phyloP scores from a whole-genome alignment of 2,329 filamentous ascomycete genomes.

The Colletotrichum lentis region DNA sequence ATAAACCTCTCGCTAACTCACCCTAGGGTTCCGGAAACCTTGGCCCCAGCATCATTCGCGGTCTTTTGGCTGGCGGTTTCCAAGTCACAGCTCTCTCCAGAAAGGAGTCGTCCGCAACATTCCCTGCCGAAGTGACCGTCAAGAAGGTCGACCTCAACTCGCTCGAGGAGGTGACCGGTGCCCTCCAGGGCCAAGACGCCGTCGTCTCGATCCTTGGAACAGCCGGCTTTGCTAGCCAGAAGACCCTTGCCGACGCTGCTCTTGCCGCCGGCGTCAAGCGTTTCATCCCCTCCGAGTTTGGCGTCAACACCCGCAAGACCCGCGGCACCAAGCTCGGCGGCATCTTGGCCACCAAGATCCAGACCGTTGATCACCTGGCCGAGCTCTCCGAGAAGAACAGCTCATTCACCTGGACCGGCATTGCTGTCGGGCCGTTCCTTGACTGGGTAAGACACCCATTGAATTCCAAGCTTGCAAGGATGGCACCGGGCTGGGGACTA shows the following conservation, averaged over 20 bases:
- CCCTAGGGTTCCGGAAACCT: conserved; percentile 47
- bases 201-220: conserved; percentile 60
- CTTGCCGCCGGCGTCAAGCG: conserved; percentile 63
- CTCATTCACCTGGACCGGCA: conserved; percentile 65
- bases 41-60: conserved; percentile 44
- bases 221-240: conserved; percentile 54
- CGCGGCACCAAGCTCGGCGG: conserved; percentile 41
- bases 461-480: too few species aligned
- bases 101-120: conserved; percentile 49
- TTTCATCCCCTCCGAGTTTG: conserved; percentile 66
- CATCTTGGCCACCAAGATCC: conserved; percentile 45
- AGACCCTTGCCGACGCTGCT: conserved; percentile 62
- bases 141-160: conserved; percentile 57
- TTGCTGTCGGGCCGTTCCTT: conserved; percentile 68
- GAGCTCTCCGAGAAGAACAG: conserved; percentile 36
- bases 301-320: conserved; percentile 45
- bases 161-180: conserved; percentile 53
- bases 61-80: conserved; percentile 52
- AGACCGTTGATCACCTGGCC: conserved; percentile 36
- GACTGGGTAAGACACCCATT: conserved; percentile 59
- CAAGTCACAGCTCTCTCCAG: conserved; percentile 62
- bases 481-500: not conserved
- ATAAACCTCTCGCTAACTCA: not conserved
- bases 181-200: conserved; percentile 63
- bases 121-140: conserved; percentile 52